Evolutionary conservation across 768 basidiomycete genomes (phyloP).

Genomic region (Rhodosporidiobolus odoratus): DNA sequence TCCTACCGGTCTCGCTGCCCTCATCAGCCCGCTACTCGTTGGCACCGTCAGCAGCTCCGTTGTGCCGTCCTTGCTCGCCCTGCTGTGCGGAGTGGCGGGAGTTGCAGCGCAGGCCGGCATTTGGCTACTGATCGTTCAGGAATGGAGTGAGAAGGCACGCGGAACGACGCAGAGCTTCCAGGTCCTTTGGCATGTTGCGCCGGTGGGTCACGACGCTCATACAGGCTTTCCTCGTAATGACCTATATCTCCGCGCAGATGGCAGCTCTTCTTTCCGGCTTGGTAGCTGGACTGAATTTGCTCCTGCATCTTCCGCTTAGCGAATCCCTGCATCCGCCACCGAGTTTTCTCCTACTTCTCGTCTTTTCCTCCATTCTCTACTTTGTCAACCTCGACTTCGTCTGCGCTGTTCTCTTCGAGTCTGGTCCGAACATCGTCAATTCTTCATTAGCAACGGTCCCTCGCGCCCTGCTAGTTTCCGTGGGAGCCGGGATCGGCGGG

Average conservation of each 20-base stretch:
- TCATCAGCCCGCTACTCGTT: neutral
- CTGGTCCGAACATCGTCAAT: neutral
- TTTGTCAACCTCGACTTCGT: neutral
- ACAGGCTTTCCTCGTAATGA: neutral
- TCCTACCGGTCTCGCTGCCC: neutral
- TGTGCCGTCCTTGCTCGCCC: neutral
- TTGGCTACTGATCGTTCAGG: neutral
- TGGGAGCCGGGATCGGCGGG: neutral
- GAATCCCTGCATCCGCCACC: constrained; percentile 4
- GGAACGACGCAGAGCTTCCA: neutral
- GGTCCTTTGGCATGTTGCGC: neutral
- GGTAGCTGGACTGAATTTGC: neutral
- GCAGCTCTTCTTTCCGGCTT: neutral
- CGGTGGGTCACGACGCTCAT: neutral
- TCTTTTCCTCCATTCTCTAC: neutral
- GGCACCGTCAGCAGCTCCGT: neutral
- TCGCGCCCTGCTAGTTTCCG: neutral
- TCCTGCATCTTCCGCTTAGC: constrained; percentile 1
- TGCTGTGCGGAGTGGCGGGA: neutral
- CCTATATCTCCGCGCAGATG: neutral
- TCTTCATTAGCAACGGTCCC: neutral
- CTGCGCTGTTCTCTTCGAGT: neutral
- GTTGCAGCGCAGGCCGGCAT: neutral
- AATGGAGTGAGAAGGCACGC: neutral
- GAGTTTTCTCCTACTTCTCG: constrained; percentile 6